Base-by-base conservation (phyloP, 1,284 basidiomycete genomes). In the Wolfiporia cocos region DNA sequence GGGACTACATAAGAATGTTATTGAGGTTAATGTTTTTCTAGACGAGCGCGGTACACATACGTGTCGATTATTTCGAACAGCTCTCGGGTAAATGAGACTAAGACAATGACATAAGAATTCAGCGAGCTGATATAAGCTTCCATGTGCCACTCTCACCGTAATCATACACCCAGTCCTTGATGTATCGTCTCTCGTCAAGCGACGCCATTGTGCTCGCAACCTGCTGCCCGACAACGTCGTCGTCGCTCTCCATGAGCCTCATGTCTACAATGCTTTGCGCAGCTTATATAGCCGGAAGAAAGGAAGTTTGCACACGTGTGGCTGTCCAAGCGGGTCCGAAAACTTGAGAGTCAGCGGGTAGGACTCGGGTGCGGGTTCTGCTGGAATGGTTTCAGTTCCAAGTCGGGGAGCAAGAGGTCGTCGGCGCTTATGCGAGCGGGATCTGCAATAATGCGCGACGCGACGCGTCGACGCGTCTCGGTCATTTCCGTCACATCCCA, bases 151-250 rank as follows among this genome's bases (percentile, higher is more conserved):
- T 19, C 70, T 41, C 46, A 75, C 74, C 69, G 45, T 67, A 69
- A 45, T 71, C 68, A 47, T 76, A 70, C 9, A 77, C 64, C 5
- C 68, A 64, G 50, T 74, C 73, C 47, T 70, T 71, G 46, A 73
- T 58, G 11, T 46, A 47, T 10, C 59, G 43, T n/a, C 46, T 19
- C 10, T 15, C 30, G 26, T 15, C 18, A 22, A 46, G 17, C 10
- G 3, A n/a, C 24, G 28, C 15, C 30, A 9, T 18, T 31, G 12
- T 36, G 23, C 5, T 15, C n/a, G n/a, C n/a, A n/a, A n/a, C 15
- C n/a, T 37, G 39, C 14, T 28, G 17, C 18, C 39, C 31, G 18
- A 42, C n/a, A 12, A 40, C 26, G 30, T 46, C 36, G 40, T 42
- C 44, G 18, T 35, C 21, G 12, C 10, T 37, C n/a, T 44, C 9